Conservation (phyloP, 2,329 filamentous ascomycete species). For the Colletotrichum sp. region DNA sequence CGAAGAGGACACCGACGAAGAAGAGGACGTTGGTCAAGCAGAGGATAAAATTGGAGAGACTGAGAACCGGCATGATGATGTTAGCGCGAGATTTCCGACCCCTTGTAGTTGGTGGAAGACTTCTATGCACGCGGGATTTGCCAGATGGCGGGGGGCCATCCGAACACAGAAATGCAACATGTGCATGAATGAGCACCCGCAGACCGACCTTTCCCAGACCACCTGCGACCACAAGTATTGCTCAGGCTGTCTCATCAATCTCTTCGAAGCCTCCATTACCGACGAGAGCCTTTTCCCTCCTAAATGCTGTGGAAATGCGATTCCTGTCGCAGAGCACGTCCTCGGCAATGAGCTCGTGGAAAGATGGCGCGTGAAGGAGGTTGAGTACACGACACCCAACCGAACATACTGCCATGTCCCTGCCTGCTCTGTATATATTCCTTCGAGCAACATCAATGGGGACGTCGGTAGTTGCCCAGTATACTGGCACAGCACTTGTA, state of each 20-base stretch:
- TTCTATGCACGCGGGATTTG: no score
- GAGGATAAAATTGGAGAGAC: background rate
- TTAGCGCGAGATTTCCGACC: background rate
- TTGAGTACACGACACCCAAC: background rate
- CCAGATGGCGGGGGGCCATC: no score
- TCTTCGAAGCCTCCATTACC: background rate
- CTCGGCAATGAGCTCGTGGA: background rate
- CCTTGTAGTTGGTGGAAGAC: no score
- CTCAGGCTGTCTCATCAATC: background rate
- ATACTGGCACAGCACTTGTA: background rate
- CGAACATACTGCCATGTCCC: background rate
- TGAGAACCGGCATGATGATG: background rate
- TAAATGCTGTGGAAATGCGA: background rate
- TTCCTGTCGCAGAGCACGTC: background rate
- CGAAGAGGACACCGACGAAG: background rate
- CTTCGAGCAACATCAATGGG: background rate
- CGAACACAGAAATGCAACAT: background rate
- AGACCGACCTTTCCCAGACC: background rate
- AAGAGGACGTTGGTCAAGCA: background rate
- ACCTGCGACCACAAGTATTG: background rate
- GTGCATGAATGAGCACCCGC: background rate
- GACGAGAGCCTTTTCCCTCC: background rate
- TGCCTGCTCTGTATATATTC: background rate
- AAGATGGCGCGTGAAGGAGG: background rate
- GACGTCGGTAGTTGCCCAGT: background rate